Conservation (phyloP, 2,329 filamentous ascomycete species). For the Coniochaeta pulveracea region DNA sequence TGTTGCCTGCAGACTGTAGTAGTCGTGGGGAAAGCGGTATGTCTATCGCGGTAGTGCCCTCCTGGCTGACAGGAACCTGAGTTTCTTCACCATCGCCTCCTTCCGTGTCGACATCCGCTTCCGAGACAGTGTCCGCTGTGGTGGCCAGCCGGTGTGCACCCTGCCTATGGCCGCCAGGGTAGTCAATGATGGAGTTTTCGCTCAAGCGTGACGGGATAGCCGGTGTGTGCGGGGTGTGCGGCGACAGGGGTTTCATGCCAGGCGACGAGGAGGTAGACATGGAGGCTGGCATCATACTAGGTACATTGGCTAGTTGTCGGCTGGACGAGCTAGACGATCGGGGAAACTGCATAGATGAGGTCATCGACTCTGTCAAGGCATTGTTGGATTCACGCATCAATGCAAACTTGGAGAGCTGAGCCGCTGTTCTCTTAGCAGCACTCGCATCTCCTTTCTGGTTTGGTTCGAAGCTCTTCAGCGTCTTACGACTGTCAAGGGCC, state of each 20-base stretch:
- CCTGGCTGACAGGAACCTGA: constrained; percentile 22
- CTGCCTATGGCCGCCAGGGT: constrained; percentile 25
- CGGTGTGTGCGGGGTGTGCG: constrained; percentile 84
- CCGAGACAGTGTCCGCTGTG: constrained; percentile 14
- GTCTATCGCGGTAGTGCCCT: constrained; percentile 56
- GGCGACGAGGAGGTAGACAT: constrained; percentile 81
- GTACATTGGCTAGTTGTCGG: constrained; percentile 45
- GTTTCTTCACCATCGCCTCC: constrained; percentile 21
- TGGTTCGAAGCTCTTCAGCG: constrained; percentile 66
- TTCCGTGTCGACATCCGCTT: constrained; percentile 16
- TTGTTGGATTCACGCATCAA: constrained; percentile 83
- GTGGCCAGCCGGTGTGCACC: constrained; percentile 15
- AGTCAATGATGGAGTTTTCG: constrained; percentile 75
- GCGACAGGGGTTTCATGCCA: constrained; percentile 79
- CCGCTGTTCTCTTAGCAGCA: constrained; percentile 62
- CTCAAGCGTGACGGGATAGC: constrained; percentile 89
- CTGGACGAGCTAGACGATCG: constrained; percentile 68
- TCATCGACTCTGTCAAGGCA: constrained; percentile 83
- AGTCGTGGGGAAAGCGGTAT: constrained; percentile 61
- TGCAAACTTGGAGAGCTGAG: constrained; percentile 76
- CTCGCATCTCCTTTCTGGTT: constrained; percentile 57
- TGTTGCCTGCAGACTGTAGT: constrained; percentile 32
- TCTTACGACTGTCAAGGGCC: constrained; percentile 76
- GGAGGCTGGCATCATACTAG: constrained; percentile 59
- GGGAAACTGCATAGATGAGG: constrained; percentile 76